phyloP scores from a whole-genome alignment of 1,284 basidiomycete species.

The Psilocybe mexicana region DNA sequence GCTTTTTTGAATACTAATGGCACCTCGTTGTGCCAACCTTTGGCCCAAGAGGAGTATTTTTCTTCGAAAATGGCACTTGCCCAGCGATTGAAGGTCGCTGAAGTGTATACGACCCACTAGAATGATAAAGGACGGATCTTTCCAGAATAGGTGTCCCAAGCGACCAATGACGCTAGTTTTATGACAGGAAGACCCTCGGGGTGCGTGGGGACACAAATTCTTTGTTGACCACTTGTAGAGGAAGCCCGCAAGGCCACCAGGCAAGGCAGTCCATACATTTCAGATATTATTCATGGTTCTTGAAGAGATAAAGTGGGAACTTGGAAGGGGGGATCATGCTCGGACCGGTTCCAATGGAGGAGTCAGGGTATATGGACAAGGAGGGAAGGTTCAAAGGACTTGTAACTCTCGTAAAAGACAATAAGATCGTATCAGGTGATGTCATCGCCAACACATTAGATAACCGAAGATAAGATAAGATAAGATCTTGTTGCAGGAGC shows the following conservation, averaged over 20 bases:
- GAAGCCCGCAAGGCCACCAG: too few relatives aligned
- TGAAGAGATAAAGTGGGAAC: background rate
- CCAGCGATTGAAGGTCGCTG: too few relatives aligned
- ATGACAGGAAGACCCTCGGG: background rate
- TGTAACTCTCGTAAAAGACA: conserved; percentile 18
- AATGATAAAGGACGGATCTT: too few relatives aligned
- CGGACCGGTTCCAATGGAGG: conserved; percentile 4
- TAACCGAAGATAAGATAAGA: conserved; percentile 23
- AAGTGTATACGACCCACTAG: too few relatives aligned
- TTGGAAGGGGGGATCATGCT: background rate
- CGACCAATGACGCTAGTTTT: background rate
- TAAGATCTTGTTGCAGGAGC: background rate
- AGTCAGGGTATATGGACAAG: conserved; percentile 14
- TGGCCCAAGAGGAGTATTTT: too few relatives aligned
- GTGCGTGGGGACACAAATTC: background rate
- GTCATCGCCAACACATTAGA: conserved; percentile 14
- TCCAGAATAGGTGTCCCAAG: background rate
- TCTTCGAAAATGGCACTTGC: too few relatives aligned
- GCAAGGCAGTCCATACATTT: background rate
- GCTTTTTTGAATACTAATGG: conserved; percentile 6
- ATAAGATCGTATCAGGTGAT: conserved; percentile 26
- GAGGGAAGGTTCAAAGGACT: conserved; percentile 26
- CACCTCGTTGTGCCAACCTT: background rate
- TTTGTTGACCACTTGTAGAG: too few relatives aligned
- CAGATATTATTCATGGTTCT: background rate